Evolutionary conservation across 768 basidiomycete species (phyloP).

Genomic region (Collybiopsis confluens): DNA sequence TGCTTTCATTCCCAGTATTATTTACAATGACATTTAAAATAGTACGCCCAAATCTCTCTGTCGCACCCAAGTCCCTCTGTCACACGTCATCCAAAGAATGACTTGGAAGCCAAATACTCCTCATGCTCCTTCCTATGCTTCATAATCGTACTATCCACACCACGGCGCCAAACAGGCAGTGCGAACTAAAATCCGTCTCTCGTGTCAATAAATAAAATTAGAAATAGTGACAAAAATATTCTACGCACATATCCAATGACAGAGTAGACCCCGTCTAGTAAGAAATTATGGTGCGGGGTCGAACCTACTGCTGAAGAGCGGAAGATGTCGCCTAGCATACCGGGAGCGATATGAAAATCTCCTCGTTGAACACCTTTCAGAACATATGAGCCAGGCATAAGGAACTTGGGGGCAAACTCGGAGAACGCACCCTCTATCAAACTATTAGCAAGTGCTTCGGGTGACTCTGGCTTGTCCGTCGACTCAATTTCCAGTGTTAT

Average conservation of each 20-base stretch:
- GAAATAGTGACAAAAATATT: background rate
- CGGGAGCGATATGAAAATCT: constrained; percentile 70
- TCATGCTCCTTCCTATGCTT: constrained; percentile 44
- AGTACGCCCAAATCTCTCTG: too few species aligned
- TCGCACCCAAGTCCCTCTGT: too few species aligned
- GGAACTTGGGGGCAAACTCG: background rate
- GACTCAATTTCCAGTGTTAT: constrained; percentile 74
- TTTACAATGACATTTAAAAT: too few species aligned
- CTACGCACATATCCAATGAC: constrained; percentile 41
- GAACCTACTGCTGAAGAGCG: constrained; percentile 63
- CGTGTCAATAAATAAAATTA: too few species aligned
- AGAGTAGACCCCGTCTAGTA: constrained; percentile 53
- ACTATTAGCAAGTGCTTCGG: constrained; percentile 57
- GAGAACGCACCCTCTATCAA: constrained; percentile 50
- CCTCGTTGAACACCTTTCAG: constrained; percentile 60
- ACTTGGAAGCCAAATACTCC: constrained; percentile 29
- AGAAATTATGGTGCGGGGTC: constrained; percentile 51
- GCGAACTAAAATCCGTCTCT: constrained; percentile 34
- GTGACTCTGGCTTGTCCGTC: constrained; percentile 55
- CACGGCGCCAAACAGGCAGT: constrained; percentile 47
- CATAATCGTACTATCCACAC: constrained; percentile 43
- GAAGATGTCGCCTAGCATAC: constrained; percentile 65
- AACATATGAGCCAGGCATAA: background rate
- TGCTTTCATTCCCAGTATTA: too few species aligned
- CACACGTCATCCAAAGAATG: too few species aligned